phyloP scores from a whole-genome alignment of 2,329 filamentous ascomycete species.

The Zarea fungicola region DNA sequence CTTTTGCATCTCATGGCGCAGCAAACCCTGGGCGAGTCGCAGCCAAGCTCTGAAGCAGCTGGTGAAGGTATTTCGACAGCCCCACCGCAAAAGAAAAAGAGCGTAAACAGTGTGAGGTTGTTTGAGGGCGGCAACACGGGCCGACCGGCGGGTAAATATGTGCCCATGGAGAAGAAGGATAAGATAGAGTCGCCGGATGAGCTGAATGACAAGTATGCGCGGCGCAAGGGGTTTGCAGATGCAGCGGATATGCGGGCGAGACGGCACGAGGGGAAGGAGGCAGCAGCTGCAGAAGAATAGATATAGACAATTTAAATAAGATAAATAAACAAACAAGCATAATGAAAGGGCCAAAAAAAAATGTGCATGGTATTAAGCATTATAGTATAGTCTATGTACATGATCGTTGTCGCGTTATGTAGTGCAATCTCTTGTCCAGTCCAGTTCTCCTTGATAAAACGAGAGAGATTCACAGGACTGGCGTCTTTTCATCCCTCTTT shows the following conservation, averaged over 20 bases:
- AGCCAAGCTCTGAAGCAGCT: neutral
- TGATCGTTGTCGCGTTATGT: neutral
- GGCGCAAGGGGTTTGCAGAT: conserved; percentile 51
- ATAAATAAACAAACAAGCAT: neutral
- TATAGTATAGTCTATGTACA: neutral
- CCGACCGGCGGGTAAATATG: conserved; percentile 47
- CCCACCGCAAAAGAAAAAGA: conserved; percentile 18
- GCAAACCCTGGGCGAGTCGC: conserved; percentile 23
- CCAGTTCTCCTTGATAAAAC: neutral
- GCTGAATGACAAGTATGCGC: conserved; percentile 57
- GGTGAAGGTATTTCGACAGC: conserved; percentile 40
- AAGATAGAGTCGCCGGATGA: conserved; percentile 46
- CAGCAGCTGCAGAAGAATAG: conserved; percentile 22
- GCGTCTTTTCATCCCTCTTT: conserved; percentile 28
- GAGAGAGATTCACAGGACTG: conserved; percentile 1
- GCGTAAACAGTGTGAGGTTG: conserved; percentile 24
- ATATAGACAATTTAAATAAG: no score
- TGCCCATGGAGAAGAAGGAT: conserved; percentile 48
- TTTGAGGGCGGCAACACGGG: conserved; percentile 54
- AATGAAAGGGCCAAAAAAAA: neutral
- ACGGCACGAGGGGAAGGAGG: conserved; percentile 28
- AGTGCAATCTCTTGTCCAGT: neutral
- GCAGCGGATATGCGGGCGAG: conserved; percentile 43
- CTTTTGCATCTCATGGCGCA: conserved; percentile 59
- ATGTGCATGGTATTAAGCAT: neutral